A percentile compares a stretch with the other conserved stretches of the same genome.
Conservation (phyloP, 75 land plant genomes). For the Pinus tabuliformis region DNA sequence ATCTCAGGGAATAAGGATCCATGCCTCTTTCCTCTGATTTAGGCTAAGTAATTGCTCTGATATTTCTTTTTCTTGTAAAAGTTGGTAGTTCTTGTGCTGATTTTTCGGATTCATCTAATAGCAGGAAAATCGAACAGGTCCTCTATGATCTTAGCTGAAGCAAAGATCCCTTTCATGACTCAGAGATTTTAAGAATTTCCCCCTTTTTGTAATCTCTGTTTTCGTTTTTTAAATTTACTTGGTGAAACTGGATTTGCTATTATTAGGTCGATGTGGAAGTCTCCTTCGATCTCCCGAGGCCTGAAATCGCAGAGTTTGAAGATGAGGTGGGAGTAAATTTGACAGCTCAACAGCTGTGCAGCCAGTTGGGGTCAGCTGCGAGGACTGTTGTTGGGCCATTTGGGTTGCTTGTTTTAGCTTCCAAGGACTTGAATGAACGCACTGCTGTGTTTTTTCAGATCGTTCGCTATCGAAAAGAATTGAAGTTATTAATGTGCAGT, state of each 20-base stretch:
- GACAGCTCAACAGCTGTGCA: constrained; percentile 37
- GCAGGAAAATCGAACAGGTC: too few species aligned
- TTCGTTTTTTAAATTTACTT: not conserved
- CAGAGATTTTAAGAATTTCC: too few species aligned
- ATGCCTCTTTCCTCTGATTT: too few species aligned
- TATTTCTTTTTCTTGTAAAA: too few species aligned
- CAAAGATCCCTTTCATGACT: too few species aligned
- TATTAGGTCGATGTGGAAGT: constrained; percentile 72
- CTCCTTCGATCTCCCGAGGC: constrained; percentile 33
- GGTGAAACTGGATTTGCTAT: not conserved
- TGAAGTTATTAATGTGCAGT: constrained; percentile 51
- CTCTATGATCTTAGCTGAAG: too few species aligned
- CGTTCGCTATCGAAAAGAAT: constrained; percentile 13
- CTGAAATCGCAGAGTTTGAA: constrained; percentile 21
- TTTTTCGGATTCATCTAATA: too few species aligned
- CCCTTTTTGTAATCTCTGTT: too few species aligned
- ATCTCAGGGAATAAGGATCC: too few species aligned
- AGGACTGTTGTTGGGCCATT: constrained; percentile 55
- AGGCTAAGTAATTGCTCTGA: too few species aligned
- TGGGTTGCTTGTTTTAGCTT: constrained; percentile 60
- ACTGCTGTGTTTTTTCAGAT: constrained; percentile 68
- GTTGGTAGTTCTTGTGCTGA: too few species aligned
- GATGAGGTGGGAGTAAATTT: constrained; percentile 10
- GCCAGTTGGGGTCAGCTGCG: constrained; percentile 20
- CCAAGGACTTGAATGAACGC: constrained; percentile 38